Evolutionary conservation across 176 grass and related monocot species (phyloP).

Genomic region (Tillandsia fasciculata): DNA sequence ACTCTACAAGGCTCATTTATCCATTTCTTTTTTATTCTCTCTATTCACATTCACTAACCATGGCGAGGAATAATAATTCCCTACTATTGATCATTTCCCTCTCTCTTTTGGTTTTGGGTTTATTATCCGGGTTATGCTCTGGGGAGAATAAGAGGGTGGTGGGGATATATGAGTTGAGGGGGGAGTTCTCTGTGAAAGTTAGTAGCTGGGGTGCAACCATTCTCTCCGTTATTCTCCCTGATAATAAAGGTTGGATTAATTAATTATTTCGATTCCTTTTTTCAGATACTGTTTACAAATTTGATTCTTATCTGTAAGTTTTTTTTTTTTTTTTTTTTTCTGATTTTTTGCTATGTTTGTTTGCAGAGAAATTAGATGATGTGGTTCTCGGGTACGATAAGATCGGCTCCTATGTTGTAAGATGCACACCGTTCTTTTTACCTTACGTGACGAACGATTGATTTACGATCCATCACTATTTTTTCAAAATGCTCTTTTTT

Average conservation of each 20-base stretch:
- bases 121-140: neutral
- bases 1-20: neutral
- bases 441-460: neutral
- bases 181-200: conserved; percentile 36
- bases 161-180: conserved; percentile 37
- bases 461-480: neutral
- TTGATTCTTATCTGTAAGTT: neutral
- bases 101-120: conserved; percentile 12
- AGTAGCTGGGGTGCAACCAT: conserved; percentile 46
- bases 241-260: conserved; percentile 47
- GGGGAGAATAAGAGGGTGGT: conserved; percentile 17
- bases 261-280: neutral
- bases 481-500: neutral
- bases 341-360: neutral
- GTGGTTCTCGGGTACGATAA: conserved; percentile 72
- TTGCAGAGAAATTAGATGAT: conserved; percentile 61
- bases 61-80: conserved; percentile 8
- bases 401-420: conserved; percentile 59
- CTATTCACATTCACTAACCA: neutral
- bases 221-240: conserved; percentile 37
- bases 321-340: neutral
- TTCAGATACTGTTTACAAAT: neutral
- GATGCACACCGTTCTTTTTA: neutral
- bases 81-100: neutral
- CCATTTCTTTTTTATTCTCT: conserved; percentile 8